phyloP scores from a whole-genome alignment of 345 rosid species.

The Bruguiera gymnorhiza region DNA sequence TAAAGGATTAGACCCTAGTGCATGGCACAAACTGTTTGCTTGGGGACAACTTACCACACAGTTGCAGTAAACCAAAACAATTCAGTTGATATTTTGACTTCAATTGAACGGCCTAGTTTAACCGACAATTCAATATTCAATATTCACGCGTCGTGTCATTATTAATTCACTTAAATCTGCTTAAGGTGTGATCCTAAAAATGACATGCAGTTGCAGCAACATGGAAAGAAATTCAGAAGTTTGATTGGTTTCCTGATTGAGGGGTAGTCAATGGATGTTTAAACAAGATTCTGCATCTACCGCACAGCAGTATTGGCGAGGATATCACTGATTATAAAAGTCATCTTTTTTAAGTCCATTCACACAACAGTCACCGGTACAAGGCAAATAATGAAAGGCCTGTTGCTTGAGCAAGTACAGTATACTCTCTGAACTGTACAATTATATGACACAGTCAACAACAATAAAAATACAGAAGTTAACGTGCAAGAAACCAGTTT shows the following conservation, averaged over 20 bases:
- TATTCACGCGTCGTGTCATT: no score
- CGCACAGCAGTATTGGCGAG: slow-evolving; percentile 9
- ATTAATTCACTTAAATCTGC: no score
- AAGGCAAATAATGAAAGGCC: slow-evolving; percentile 13
- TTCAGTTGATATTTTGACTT: no score
- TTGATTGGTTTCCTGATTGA: slow-evolving; percentile 6
- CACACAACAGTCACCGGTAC: slow-evolving; percentile 18
- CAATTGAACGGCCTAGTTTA: no score
- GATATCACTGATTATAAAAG: slow-evolving; percentile 9
- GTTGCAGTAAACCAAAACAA: no score
- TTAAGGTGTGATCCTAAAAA: no score
- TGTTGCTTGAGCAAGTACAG: slow-evolving; percentile 29
- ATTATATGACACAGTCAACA: slow-evolving; percentile 17
- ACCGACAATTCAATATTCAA: no score
- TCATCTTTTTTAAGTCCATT: slow-evolving; percentile 20
- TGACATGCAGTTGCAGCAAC: neutral
- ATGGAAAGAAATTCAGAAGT: slow-evolving; percentile 8
- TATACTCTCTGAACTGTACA: slow-evolving; percentile 44
- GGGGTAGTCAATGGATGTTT: neutral
- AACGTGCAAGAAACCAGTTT: slow-evolving; percentile 31
- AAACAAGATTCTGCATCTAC: slow-evolving; percentile 5
- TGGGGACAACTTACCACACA: no score
- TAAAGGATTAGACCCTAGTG: no score
- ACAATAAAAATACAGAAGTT: slow-evolving; percentile 11
- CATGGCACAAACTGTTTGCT: no score